Percentiles rank a stretch among this genome's conserved stretches.
Conservation (phyloP, 371 early-diverging fungal species). For the Funneliformis caledonium region DNA sequence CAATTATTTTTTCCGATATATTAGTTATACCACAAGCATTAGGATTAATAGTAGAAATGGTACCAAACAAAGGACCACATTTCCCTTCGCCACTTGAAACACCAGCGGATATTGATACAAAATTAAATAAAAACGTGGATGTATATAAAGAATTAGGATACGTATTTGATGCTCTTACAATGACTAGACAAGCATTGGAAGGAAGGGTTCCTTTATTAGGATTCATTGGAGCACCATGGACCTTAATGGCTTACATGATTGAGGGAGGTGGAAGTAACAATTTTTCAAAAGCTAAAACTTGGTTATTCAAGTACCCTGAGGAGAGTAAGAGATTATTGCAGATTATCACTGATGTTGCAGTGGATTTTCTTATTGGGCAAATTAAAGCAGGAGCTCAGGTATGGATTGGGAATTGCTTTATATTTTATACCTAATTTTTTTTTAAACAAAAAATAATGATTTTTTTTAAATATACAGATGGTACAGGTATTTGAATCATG, state of each 20-base stretch:
- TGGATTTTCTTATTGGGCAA: conserved; percentile 90
- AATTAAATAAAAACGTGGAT: conserved; percentile 71
- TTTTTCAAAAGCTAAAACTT: conserved; percentile 85
- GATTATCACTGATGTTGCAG: conserved; percentile 80
- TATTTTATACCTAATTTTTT: conserved; percentile 33
- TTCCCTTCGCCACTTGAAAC: conserved; percentile 83
- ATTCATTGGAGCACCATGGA: conserved; percentile 98
- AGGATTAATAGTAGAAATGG: conserved; percentile 93
- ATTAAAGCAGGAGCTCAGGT: conserved; percentile 98
- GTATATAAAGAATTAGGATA: conserved; percentile 79
- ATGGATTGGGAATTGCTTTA: conserved; percentile 30
- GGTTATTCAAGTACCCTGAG: conserved; percentile 86
- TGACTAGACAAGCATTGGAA: conserved; percentile 83
- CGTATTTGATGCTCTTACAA: conserved; percentile 94
- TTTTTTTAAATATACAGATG: conserved; percentile 55
- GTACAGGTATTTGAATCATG: conserved; percentile 97
- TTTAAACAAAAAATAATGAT: conserved; percentile 2
- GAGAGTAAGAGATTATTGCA: conserved; percentile 79
- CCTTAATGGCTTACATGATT: conserved; percentile 97
- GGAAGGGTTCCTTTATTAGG: conserved; percentile 95
- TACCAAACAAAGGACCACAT: conserved; percentile 90
- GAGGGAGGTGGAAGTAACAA: conserved; percentile 97
- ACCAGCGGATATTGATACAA: conserved; percentile 72
- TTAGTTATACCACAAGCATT: conserved; percentile 96
- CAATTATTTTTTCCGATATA: conserved; percentile 98